Evolutionary conservation across 2,329 filamentous ascomycete genomes (phyloP), one percentile per base, ranked within the genome.

Genomic region (Aureobasidium lini): DNA sequence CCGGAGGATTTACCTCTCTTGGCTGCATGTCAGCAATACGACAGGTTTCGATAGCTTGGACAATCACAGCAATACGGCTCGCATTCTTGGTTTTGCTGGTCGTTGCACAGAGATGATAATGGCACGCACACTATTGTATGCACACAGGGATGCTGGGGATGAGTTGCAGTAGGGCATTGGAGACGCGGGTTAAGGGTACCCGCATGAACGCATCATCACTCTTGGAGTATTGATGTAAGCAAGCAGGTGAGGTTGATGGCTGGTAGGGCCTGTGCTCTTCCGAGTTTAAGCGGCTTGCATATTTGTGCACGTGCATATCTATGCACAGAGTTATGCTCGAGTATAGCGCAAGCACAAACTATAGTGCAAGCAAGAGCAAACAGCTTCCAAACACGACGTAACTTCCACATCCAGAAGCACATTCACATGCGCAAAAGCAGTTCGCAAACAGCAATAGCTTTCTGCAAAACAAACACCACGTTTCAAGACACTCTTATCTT

Each of bases 301-400:
- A 23, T 6, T 13, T 18, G n/a, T 31, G 13, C 37, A 13, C 15
- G 10, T 18, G 29, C 29, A 48, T 10, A 36, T 5, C 18, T 48
- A 13, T 48, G 31, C 46, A 23, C 23, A 3, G 8, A 10, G 13
- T 8, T 6, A 16, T 42, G 3, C 11, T 5, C 11, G 8, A 8
- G 7, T 18, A 50, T 18, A 31, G 29, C 1, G 1, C 7, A 9
- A 5, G 18, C 18, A 39, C 8, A 50, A 28, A 37, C 6, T 0
- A 7, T 6, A 28, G 18, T 52, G 48, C 48, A 52, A 39, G 32
- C 11, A 40, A 16, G 48, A 31, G 48, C 36, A 52, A 52, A 52
- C 48, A 52, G 48, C 34, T 52, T 36, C 46, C 48, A 52, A 52
- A 52, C 48, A 52, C 48, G 48, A 52, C 48, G 48, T 52, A 52